A percentile compares a stretch with the other conserved stretches of the same genome.
phyloP scores from a whole-genome alignment of 305 asterid genomes.

The Nicotiana rustica region DNA sequence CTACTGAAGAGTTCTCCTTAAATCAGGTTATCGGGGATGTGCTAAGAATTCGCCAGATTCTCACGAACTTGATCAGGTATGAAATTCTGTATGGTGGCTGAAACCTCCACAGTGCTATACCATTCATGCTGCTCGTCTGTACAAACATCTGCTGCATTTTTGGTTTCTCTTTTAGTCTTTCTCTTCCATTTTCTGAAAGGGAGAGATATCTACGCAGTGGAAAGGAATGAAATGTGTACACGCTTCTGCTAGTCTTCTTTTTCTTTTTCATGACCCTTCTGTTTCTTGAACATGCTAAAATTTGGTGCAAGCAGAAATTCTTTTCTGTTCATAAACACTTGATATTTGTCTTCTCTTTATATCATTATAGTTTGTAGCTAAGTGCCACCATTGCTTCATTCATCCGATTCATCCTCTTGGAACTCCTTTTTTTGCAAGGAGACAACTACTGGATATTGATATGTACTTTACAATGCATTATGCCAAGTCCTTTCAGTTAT shows the following conservation, averaged over 20 bases:
- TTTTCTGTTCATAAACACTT: not conserved
- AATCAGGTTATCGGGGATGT: constrained; percentile 88
- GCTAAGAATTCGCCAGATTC: constrained; percentile 89
- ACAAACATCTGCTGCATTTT: not conserved
- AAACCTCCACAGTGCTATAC: not conserved
- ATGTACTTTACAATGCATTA: too few relatives aligned
- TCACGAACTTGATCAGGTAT: constrained; percentile 91
- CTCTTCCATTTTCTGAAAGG: not conserved
- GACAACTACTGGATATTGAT: too few relatives aligned
- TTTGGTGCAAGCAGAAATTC: not conserved
- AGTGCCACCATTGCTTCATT: too few relatives aligned
- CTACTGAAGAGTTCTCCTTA: constrained; percentile 16
- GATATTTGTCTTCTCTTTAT: too few relatives aligned
- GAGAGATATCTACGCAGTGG: not conserved
- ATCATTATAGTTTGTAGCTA: too few relatives aligned
- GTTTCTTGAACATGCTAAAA: not conserved
- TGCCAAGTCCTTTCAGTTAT: too few relatives aligned
- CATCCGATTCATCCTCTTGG: too few relatives aligned
- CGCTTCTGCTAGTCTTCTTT: not conserved
- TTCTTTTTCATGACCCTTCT: too few relatives aligned
- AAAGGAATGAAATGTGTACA: constrained; percentile 21
- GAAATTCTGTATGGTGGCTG: not conserved
- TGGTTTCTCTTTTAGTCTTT: not conserved
- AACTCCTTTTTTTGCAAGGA: too few relatives aligned
- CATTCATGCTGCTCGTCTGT: not conserved